A percentile compares a stretch with the other conserved stretches of the same genome.
Conservation (phyloP, 352 stramenopile genomes). For the Globisporangium radiosum region DNA sequence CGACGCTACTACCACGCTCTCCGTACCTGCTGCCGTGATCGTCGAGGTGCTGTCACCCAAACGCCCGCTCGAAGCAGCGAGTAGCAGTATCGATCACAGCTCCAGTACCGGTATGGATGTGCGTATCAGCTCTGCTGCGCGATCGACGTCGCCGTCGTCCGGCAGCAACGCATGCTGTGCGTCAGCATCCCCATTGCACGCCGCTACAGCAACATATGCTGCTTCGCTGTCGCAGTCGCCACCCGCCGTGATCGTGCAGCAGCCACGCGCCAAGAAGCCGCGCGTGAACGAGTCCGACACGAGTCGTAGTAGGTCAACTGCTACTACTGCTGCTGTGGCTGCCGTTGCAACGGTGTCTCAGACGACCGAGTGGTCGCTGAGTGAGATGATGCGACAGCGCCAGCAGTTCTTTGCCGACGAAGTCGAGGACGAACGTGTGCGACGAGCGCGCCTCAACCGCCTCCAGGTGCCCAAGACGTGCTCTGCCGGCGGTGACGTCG, state of each 20-base stretch:
- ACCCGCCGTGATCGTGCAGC: conserved; percentile 2
- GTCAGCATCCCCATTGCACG: background rate
- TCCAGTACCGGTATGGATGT: background rate
- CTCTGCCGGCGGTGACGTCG: conserved; percentile 18
- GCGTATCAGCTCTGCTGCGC: too few relatives aligned
- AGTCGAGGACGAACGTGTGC: conserved; percentile 26
- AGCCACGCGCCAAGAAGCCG: conserved; percentile 7
- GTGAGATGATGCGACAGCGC: conserved; percentile 30
- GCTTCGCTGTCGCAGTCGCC: too few relatives aligned
- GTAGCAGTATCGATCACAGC: background rate
- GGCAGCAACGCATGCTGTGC: background rate
- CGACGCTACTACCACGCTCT: background rate
- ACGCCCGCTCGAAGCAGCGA: background rate
- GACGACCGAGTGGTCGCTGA: conserved; percentile 27
- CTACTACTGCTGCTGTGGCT: background rate
- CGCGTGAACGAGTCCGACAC: conserved; percentile 1
- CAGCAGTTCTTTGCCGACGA: conserved; percentile 38
- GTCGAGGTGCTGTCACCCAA: conserved; percentile 10
- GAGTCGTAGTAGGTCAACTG: background rate
- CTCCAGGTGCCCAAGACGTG: conserved; percentile 33
- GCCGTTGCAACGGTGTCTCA: background rate
- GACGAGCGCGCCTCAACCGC: conserved; percentile 13
- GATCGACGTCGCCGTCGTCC: background rate
- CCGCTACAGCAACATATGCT: too few relatives aligned
- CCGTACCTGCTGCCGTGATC: background rate